These are phyloP conservation scores for Melaleuca alternifolia DNA, from an alignment of 345 rosid species.

Conservation along the genomic window DNA sequence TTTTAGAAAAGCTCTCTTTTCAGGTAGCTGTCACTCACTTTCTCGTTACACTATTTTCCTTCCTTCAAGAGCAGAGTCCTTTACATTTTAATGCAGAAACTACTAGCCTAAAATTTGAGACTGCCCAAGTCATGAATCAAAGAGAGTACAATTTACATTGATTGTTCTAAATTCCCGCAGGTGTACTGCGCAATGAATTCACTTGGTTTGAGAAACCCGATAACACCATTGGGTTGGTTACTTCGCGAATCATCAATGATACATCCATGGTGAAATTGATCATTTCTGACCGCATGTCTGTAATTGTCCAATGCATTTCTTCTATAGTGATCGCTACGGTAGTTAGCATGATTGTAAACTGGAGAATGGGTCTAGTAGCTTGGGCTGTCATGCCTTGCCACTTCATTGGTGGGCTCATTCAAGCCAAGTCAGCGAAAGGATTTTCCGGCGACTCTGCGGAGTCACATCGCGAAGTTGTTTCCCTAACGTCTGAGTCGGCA, in stretches of 20 bases:
- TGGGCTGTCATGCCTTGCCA: conserved; percentile 87
- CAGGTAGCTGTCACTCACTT: conserved; percentile 22
- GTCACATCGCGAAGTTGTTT: conserved; percentile 26
- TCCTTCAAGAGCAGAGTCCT: neutral
- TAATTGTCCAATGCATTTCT: conserved; percentile 54
- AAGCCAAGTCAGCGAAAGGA: conserved; percentile 61
- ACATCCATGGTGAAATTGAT: conserved; percentile 52
- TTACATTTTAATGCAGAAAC: neutral
- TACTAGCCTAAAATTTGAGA: neutral
- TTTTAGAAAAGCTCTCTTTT: conserved; percentile 39
- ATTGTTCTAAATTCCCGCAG: conserved; percentile 9
- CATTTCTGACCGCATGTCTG: conserved; percentile 60
- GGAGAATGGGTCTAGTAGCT: conserved; percentile 61
- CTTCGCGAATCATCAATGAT: conserved; percentile 38
- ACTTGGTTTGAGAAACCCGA: conserved; percentile 60
- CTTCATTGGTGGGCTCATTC: conserved; percentile 63
- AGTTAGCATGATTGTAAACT: conserved; percentile 38
- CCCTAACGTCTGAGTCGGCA: conserved; percentile 46
- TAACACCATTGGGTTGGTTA: conserved; percentile 35
- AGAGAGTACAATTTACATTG: neutral
- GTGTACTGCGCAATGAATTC: conserved; percentile 41
- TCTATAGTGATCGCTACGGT: conserved; percentile 55
- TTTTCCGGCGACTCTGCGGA: conserved; percentile 47
- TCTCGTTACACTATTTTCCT: neutral
- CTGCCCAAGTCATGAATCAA: neutral